phyloP scores from a whole-genome alignment of 768 basidiomycete genomes.

The Inosperma sp. region DNA sequence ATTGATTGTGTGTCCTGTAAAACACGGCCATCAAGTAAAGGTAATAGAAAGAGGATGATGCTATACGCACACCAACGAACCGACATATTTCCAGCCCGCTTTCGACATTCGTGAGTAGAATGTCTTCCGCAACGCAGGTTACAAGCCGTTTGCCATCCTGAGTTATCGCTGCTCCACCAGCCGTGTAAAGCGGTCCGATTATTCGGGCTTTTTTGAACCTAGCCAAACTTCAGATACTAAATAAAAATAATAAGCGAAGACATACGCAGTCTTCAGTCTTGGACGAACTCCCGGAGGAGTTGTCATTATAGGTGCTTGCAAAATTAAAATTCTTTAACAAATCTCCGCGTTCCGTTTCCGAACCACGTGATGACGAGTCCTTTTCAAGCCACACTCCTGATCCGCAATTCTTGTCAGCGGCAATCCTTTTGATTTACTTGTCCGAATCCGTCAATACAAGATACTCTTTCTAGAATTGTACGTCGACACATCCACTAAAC shows the following conservation, averaged over 20 bases:
- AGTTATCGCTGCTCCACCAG: constrained; percentile 78
- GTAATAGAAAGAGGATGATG: constrained; percentile 5
- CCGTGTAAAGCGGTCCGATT: constrained; percentile 81
- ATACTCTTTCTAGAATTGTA: too few species aligned
- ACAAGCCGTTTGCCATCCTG: constrained; percentile 74
- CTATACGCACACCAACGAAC: constrained; percentile 69
- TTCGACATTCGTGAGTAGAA: constrained; percentile 75
- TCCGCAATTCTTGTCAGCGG: too few species aligned
- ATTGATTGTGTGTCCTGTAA: constrained; percentile 78
- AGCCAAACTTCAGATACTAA: background rate
- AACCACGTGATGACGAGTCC: too few species aligned
- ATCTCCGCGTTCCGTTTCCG: too few species aligned
- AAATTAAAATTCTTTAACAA: constrained; percentile 5
- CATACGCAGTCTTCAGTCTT: constrained; percentile 63
- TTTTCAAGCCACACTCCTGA: too few species aligned
- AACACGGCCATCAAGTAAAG: constrained; percentile 1
- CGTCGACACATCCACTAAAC: too few species aligned
- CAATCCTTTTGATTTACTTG: too few species aligned
- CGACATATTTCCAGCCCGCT: constrained; percentile 73
- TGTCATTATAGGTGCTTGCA: constrained; percentile 26
- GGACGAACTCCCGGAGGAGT: constrained; percentile 31
- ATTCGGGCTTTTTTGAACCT: constrained; percentile 75
- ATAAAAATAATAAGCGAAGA: constrained; percentile 10
- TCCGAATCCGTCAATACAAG: too few species aligned
- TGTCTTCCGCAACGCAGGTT: constrained; percentile 84